A percentile compares a stretch with the other conserved stretches of the same genome.
Conservation (phyloP, 2,329 filamentous ascomycete species). For the Fonsecaea monophora region DNA sequence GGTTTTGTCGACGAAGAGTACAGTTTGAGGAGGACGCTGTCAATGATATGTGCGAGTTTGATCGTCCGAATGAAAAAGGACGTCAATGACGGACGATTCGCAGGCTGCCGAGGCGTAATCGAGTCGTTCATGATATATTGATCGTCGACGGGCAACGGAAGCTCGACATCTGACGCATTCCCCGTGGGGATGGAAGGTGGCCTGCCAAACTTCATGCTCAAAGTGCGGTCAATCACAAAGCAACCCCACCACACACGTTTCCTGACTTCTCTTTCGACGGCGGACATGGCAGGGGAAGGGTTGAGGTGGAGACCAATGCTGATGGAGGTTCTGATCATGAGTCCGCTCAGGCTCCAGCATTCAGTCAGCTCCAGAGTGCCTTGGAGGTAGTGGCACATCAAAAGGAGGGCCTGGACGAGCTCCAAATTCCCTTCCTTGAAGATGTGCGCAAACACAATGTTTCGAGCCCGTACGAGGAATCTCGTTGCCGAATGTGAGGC, state of each 20-base stretch:
- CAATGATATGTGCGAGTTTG: conserved; percentile 21
- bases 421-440: conserved; percentile 16
- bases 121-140: conserved; percentile 18
- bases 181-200: conserved; percentile 13
- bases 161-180: conserved; percentile 14
- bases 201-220: conserved; percentile 23
- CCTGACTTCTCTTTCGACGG: conserved; percentile 15
- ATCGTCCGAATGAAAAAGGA: conserved; percentile 18
- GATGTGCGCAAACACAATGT: conserved; percentile 16
- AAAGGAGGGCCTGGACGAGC: conserved; percentile 19
- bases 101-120: conserved; percentile 11
- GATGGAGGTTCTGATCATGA: conserved; percentile 13
- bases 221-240: conserved; percentile 20
- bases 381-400: conserved; percentile 29
- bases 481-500: background rate
- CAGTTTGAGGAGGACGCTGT: conserved; percentile 14
- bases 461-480: conserved; percentile 7
- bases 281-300: background rate
- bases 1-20: conserved; percentile 15
- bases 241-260: conserved; percentile 27
- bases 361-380: conserved; percentile 21
- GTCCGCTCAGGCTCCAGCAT: conserved; percentile 23
- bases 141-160: conserved; percentile 15
- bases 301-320: conserved; percentile 17
- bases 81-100: conserved; percentile 7